Evolutionary conservation across 805 yeast species (phyloP), one percentile per base, ranked within the genome.

Genomic region (Candida morakotiae): DNA sequence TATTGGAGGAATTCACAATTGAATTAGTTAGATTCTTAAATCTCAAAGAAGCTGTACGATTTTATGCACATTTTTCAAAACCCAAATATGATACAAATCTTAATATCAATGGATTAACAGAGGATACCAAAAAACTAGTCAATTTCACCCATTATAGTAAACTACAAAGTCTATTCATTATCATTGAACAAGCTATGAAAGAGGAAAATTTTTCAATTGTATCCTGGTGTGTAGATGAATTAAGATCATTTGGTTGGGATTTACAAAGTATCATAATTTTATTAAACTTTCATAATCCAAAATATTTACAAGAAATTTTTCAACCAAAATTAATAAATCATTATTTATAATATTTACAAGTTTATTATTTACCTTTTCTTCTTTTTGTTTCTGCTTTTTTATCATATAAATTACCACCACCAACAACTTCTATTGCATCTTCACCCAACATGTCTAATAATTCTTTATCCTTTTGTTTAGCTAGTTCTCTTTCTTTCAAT

Each of bases 401-500:
- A 32, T 64, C 67, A 26, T 58, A 67, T 41, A 77, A 56, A 41
- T 67, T 65, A 49, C 82, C 83, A 48, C 69, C 61, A 48, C 69
- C 61, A 49, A 67, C 75, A 29, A 77, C 78, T 46, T 75, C 77
- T 43, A 67, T 63, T 18, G 61, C 79, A 42, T 73, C 73, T 44
- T 72, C 71, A 5, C 83, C 83, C 63, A 83, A 58, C 46, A 83
- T 62, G 34, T 75, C 81, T 38, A 81, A 55, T 53, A 78, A 79
- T 38, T 71, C 79, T 46, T 77, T 78, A 15, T 39, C 44, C 19
- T 23, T 34, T 16, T 37, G 39, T 11, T 34, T 33, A 9, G 35
- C 37, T 17, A 28, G 21, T 17, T 31, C 29, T 21, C 35, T 33
- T 24, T 39, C 38, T 48, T 45, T 24, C 47, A 51, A 30, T 35